Evolutionary conservation across 2,329 filamentous ascomycete species (phyloP).

Genomic region (Fusarium sp.): DNA sequence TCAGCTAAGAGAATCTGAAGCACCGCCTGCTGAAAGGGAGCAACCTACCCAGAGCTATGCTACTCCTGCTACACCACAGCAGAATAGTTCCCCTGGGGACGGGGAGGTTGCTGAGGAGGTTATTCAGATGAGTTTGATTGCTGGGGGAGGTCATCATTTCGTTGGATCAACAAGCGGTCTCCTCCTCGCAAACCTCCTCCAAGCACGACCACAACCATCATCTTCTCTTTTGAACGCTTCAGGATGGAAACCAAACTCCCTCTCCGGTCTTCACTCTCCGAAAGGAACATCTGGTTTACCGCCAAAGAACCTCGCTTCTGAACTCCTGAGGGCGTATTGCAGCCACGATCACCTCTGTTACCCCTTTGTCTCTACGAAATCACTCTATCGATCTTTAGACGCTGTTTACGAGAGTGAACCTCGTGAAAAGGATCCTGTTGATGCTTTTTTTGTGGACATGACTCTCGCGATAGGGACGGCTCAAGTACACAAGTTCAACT

Average conservation of each 20-base stretch:
- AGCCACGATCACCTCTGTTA: slow-evolving; percentile 55
- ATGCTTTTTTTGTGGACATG: slow-evolving; percentile 55
- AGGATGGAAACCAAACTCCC: slow-evolving; percentile 28
- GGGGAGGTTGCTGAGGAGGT: slow-evolving; percentile 51
- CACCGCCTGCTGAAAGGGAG: slow-evolving; percentile 17
- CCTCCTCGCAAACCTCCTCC: slow-evolving; percentile 53
- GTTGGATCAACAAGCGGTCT: slow-evolving; percentile 53
- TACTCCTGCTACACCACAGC: slow-evolving; percentile 5
- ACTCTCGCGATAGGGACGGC: slow-evolving; percentile 54
- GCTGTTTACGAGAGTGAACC: slow-evolving; percentile 45
- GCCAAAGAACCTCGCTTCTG: slow-evolving; percentile 47
- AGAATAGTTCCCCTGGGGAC: slow-evolving; percentile 14
- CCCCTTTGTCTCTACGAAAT: slow-evolving; percentile 50
- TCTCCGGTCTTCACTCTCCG: slow-evolving; percentile 4
- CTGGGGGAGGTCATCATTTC: slow-evolving; percentile 53
- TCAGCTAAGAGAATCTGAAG: slow-evolving; percentile 22
- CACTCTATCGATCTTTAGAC: slow-evolving; percentile 42
- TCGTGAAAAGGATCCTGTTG: slow-evolving; percentile 38
- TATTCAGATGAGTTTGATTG: slow-evolving; percentile 53
- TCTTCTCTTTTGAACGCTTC: slow-evolving; percentile 18
- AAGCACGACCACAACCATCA: slow-evolving; percentile 34
- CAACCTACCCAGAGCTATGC: background rate
- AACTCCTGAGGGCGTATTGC: slow-evolving; percentile 52
- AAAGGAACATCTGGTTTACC: slow-evolving; percentile 43
- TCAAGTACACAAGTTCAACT: slow-evolving; percentile 55